Evolutionary conservation across 768 basidiomycete genomes (phyloP).

Genomic region (Austroboletus eburneus): DNA sequence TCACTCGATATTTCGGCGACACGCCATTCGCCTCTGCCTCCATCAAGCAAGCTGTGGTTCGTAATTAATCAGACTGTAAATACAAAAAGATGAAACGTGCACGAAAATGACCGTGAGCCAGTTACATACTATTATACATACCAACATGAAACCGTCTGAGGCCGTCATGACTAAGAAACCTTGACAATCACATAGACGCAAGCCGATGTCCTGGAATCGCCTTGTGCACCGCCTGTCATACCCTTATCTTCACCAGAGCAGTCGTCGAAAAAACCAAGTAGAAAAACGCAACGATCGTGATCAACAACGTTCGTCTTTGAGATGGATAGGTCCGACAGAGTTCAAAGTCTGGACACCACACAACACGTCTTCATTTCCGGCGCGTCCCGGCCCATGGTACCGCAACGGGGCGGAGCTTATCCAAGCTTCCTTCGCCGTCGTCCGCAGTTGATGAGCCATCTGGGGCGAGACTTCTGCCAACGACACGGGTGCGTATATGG

Average conservation of each 20-base stretch:
- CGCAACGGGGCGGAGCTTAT: conserved; percentile 30
- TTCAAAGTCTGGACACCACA: neutral
- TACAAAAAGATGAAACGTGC: conserved; percentile 6
- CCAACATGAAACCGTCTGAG: neutral
- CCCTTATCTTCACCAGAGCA: too few species aligned
- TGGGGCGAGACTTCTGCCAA: conserved; percentile 51
- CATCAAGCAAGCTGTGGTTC: too few species aligned
- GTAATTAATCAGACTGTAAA: conserved; percentile 5
- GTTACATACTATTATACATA: conserved; percentile 7
- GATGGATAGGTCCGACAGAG: conserved; percentile 21
- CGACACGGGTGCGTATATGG: conserved; percentile 68
- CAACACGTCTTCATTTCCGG: conserved; percentile 1
- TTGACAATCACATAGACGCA: conserved; percentile 2
- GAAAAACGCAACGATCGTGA: neutral
- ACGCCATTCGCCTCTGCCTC: too few species aligned
- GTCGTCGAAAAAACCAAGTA: neutral
- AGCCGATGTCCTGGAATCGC: too few species aligned
- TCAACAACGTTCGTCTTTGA: conserved; percentile 13
- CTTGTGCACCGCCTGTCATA: neutral
- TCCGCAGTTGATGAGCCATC: conserved; percentile 46
- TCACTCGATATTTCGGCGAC: too few species aligned
- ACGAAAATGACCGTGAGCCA: neutral
- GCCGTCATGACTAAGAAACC: conserved; percentile 2
- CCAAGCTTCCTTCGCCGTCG: conserved; percentile 67
- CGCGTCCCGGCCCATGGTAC: neutral